Conservation (phyloP, 192 early-diverging fungal species). For the Irineochytrium annulatum region DNA sequence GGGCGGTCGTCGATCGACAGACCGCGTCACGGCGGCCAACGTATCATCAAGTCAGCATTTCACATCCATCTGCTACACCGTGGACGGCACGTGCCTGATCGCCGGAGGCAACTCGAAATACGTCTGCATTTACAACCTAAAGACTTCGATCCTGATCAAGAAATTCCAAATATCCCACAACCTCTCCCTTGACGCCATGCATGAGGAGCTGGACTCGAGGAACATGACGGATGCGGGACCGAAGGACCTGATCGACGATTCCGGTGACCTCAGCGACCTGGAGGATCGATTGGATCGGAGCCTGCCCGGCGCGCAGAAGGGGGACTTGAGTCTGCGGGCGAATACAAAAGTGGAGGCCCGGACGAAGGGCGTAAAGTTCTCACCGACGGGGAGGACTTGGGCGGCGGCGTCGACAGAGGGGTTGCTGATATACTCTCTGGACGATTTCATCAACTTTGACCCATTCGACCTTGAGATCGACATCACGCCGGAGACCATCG, state of each 20-base stretch:
- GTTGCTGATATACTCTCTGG: constrained; percentile 90
- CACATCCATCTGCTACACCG: constrained; percentile 88
- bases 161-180: constrained; percentile 92
- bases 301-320: constrained; percentile 82
- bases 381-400: constrained; percentile 93
- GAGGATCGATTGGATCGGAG: constrained; percentile 78
- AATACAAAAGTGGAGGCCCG: constrained; percentile 67
- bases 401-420: constrained; percentile 95
- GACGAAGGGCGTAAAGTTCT: constrained; percentile 82
- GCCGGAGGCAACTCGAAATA: constrained; percentile 94
- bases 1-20: constrained; percentile 76
- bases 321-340: constrained; percentile 79
- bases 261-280: constrained; percentile 75
- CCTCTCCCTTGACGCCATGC: constrained; percentile 88
- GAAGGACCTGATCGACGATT: constrained; percentile 74
- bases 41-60: constrained; percentile 81
- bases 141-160: constrained; percentile 68
- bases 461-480: constrained; percentile 97
- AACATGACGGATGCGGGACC: constrained; percentile 95
- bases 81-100: constrained; percentile 87
- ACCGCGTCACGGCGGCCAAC: constrained; percentile 72
- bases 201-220: constrained; percentile 81
- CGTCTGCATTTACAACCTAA: constrained; percentile 91
- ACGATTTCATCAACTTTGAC: constrained; percentile 90
- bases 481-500: constrained; percentile 85